Evolutionary conservation across 441 rosid genomes (phyloP), one percentile per base, ranked within the genome.

Genomic region (Gossypium gossypioides): DNA sequence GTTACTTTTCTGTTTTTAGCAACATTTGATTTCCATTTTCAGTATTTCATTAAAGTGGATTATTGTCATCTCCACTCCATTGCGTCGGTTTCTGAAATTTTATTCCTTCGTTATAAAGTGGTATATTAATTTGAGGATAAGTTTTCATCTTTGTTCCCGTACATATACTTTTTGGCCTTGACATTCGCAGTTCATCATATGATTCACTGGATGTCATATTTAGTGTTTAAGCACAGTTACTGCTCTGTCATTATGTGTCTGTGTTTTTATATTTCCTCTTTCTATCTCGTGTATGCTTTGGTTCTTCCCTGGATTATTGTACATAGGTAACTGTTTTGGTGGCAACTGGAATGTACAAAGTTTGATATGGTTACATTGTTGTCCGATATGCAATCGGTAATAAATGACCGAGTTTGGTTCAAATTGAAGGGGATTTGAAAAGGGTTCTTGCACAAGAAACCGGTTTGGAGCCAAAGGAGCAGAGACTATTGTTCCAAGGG

Each of bases 401-500:
- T 77, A 37, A 72, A 69, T 52, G 63, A 61, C 40, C 61, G 13
- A 32, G 6, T 73, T 62, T 70, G 68, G 68, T 61, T 58, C 57
- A 32, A 76, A 70, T 77, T 44, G 44, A 81, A 87, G 91, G 89
- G 72, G 87, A 87, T 56, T 75, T 87, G 78, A 87, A 85, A 64
- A 77, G 32, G 73, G 52, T 75, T 54, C 78, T 87, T 65, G 82
- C 79, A 40, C 74, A 74, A 22, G 83, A 81, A 64, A 75, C 81
- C 16, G 84, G 84, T 37, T 64, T 87, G 80, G 82, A 87, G 79
- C 84, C 87, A 0, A 69, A 76, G 61, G 88, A 81, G 72, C 91
- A 87, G 76, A 81, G 86, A 27, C 73, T 87, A 48, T 74, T 85
- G 75, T 87, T 82, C 69, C 82, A 79, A 78, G 91, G 88, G 32